Evolutionary conservation across 441 rosid genomes (phyloP).

Genomic region (Arabidopsis hybrid): DNA sequence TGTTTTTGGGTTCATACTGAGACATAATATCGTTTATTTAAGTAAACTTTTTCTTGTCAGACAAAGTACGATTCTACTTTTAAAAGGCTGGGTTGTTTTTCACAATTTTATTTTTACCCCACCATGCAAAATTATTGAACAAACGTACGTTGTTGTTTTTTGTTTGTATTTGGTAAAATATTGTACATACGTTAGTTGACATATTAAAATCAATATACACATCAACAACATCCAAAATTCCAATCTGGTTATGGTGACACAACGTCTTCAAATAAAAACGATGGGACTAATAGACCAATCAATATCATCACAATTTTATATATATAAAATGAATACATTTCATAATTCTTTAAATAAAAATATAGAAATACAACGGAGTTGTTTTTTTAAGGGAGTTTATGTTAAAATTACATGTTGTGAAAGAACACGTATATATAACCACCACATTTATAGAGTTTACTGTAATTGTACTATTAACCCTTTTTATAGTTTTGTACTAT

Average conservation of each 20-base stretch:
- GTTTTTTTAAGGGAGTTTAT: neutral
- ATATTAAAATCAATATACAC: neutral
- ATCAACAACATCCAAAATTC: slow-evolving; percentile 14
- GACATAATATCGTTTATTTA: no score
- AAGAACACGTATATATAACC: neutral
- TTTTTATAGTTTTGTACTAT: slow-evolving; percentile 22
- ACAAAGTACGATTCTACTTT: slow-evolving; percentile 16
- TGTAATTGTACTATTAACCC: neutral
- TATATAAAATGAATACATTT: neutral
- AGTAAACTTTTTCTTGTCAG: neutral
- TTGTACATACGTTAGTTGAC: neutral
- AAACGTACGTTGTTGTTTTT: neutral
- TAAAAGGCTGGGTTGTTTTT: slow-evolving; percentile 6
- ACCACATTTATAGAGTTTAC: neutral
- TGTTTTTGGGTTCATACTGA: no score
- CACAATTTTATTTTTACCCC: neutral
- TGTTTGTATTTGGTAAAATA: neutral
- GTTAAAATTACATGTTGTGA: neutral
- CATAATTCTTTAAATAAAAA: no score
- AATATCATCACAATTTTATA: neutral
- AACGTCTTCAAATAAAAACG: slow-evolving; percentile 1
- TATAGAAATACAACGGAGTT: no score
- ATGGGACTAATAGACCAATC: slow-evolving; percentile 21
- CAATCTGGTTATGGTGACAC: slow-evolving; percentile 24
- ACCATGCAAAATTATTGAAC: slow-evolving; percentile 30